These are phyloP conservation scores for Cornus controversa DNA, from an alignment of 148 eudicot species.

Conservation along the genomic window DNA sequence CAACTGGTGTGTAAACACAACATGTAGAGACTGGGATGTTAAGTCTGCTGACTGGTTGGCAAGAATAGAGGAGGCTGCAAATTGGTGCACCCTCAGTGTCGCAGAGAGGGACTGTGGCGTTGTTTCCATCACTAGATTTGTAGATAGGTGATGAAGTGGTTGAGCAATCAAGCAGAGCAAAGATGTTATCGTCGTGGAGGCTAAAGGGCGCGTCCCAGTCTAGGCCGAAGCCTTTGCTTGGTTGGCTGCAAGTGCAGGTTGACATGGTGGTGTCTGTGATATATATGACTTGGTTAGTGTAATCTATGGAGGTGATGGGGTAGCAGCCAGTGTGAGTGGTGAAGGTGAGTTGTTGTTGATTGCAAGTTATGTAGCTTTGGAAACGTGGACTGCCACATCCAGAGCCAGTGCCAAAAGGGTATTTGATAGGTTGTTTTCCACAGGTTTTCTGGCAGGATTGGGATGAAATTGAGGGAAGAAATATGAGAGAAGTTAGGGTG, in stretches of 20 bases:
- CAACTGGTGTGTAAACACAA: constrained; percentile 88
- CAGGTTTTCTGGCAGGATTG: constrained; percentile 74
- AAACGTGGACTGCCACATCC: constrained; percentile 89
- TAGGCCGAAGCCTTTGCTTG: constrained; percentile 78
- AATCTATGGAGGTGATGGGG: constrained; percentile 69
- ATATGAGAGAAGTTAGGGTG: constrained; percentile 20
- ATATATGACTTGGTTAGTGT: constrained; percentile 50
- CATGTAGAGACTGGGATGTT: constrained; percentile 56
- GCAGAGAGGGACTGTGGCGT: constrained; percentile 45
- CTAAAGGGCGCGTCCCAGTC: constrained; percentile 85
- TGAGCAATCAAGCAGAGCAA: constrained; percentile 74
- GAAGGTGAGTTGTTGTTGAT: constrained; percentile 52
- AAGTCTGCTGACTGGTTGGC: constrained; percentile 71
- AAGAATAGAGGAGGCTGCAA: constrained; percentile 65
- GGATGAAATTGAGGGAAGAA: constrained; percentile 34
- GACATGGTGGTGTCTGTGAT: constrained; percentile 83
- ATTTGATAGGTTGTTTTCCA: constrained; percentile 59
- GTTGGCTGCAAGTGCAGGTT: constrained; percentile 64
- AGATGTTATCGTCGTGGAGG: constrained; percentile 56
- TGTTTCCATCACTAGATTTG: constrained; percentile 29
- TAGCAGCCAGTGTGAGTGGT: constrained; percentile 73
- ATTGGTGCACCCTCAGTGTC: constrained; percentile 52
- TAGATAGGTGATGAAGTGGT: constrained; percentile 53
- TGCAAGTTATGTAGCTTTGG: constrained; percentile 53
- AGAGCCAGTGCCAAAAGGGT: constrained; percentile 75